These are phyloP conservation scores for Paecilomyces niveus DNA, from an alignment of 2,329 filamentous ascomycete species.

Conservation along the genomic window DNA sequence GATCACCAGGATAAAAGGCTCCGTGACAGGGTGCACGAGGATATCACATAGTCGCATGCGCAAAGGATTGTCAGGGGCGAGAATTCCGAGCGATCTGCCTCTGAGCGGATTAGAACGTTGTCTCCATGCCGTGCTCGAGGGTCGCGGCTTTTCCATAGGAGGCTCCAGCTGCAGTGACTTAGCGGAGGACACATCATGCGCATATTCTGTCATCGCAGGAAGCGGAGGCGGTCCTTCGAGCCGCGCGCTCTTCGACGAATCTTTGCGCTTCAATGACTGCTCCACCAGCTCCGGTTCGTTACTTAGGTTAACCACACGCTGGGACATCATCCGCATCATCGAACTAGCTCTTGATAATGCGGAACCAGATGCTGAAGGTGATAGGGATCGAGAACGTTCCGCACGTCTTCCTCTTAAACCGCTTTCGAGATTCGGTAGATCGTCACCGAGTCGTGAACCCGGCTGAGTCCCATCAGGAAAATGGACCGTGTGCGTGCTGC, in stretches of 20 bases:
- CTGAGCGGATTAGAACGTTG: constrained; percentile 65
- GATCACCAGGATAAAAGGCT: constrained; percentile 76
- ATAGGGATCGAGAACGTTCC: constrained; percentile 48
- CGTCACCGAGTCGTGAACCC: constrained; percentile 52
- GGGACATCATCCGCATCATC: constrained; percentile 80
- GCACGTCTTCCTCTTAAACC: constrained; percentile 44
- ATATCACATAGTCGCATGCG: constrained; percentile 72
- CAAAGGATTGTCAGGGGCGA: constrained; percentile 69
- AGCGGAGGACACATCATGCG: constrained; percentile 33
- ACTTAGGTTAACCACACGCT: constrained; percentile 94
- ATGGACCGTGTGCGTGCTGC: constrained; percentile 48
- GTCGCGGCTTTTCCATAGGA: constrained; percentile 20
- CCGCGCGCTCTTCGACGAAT: constrained; percentile 44
- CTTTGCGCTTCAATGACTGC: constrained; percentile 57
- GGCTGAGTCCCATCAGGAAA: constrained; percentile 39
- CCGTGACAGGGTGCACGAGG: constrained; percentile 76
- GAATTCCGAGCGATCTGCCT: constrained; percentile 79
- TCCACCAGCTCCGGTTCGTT: constrained; percentile 83
- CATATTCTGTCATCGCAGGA: constrained; percentile 41
- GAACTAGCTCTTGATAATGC: constrained; percentile 65
- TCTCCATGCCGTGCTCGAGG: constrained; percentile 37
- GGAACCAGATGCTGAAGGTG: constrained; percentile 53
- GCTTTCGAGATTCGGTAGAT: constrained; percentile 54
- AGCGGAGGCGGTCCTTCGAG: constrained; percentile 46
- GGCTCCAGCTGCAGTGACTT: constrained; percentile 23